Evolutionary conservation across 345 rosid genomes (phyloP).

Genomic region (Sonneratia caseolaris): DNA sequence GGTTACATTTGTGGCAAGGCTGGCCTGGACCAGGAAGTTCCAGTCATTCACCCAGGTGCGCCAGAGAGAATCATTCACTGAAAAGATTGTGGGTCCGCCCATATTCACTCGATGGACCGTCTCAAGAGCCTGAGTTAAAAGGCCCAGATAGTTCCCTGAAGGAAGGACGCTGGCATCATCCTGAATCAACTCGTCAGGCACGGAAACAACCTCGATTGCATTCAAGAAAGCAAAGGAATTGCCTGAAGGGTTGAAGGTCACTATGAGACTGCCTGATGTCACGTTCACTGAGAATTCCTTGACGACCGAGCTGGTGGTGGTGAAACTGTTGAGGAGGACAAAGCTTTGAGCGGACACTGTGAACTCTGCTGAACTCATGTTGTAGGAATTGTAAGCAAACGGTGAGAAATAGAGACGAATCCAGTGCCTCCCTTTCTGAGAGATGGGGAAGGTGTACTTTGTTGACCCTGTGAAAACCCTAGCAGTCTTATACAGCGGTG

Average conservation of each 20-base stretch:
- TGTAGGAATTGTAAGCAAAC: constrained; percentile 36
- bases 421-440: constrained; percentile 65
- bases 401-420: constrained; percentile 79
- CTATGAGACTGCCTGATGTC: constrained; percentile 32
- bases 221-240: constrained; percentile 62
- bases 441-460: constrained; percentile 50
- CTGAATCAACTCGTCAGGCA: constrained; percentile 48
- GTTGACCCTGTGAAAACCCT: constrained; percentile 53
- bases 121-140: constrained; percentile 57
- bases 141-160: constrained; percentile 29
- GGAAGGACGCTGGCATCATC: constrained; percentile 28
- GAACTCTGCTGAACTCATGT: constrained; percentile 53
- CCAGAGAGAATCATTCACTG: constrained; percentile 54
- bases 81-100: constrained; percentile 63
- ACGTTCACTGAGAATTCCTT: constrained; percentile 66
- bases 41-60: constrained; percentile 76
- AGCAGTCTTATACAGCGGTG: constrained; percentile 60
- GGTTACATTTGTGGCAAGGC: constrained; percentile 29
- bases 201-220: constrained; percentile 72
- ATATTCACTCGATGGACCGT: constrained; percentile 71
- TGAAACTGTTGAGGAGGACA: constrained; percentile 47
- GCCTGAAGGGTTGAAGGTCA: constrained; percentile 49
- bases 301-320: constrained; percentile 21
- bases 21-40: constrained; percentile 23
- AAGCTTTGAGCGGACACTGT: constrained; percentile 45